A percentile compares a stretch with the other conserved stretches of the same genome.
Evolutionary conservation across 2,329 filamentous ascomycete genomes (phyloP).

Genomic region (Sporothrix brunneoviolacea): DNA sequence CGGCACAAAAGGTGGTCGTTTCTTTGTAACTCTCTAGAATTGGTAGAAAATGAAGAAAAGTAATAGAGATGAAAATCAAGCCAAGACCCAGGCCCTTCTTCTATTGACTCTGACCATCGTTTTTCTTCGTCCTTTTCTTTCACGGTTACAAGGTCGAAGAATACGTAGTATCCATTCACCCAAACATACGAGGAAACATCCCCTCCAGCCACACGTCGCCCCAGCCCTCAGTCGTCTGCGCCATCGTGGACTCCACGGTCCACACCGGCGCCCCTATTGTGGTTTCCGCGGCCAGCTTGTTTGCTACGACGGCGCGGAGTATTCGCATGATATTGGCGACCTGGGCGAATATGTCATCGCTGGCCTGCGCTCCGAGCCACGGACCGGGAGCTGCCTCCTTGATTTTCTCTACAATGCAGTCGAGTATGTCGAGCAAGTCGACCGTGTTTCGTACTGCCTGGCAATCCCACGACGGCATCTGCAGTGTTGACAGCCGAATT

Average conservation of each 20-base stretch:
- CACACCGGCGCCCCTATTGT: too few relatives aligned
- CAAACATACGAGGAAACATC: constrained; percentile 1
- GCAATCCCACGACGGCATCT: constrained; percentile 32
- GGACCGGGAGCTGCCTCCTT: neutral
- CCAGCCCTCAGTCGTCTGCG: neutral
- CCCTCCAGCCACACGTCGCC: constrained; percentile 1
- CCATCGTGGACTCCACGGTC: neutral
- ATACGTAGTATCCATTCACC: too few relatives aligned
- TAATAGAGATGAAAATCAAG: too few relatives aligned
- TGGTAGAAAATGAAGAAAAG: too few relatives aligned
- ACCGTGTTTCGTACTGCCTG: constrained; percentile 24
- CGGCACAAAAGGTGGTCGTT: constrained; percentile 33
- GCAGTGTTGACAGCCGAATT: constrained; percentile 12
- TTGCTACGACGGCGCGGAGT: neutral
- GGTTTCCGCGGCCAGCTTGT: neutral
- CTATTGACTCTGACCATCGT: too few relatives aligned
- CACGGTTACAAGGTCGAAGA: too few relatives aligned
- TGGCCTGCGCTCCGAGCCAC: neutral
- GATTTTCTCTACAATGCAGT: constrained; percentile 18
- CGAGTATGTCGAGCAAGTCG: constrained; percentile 26
- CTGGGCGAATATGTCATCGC: neutral
- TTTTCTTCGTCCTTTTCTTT: too few relatives aligned
- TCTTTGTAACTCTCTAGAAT: too few relatives aligned
- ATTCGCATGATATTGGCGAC: neutral
- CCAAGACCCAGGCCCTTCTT: too few relatives aligned